Base-by-base conservation (phyloP, 2,329 filamentous ascomycete species). In the Hypoxylon sp. region DNA sequence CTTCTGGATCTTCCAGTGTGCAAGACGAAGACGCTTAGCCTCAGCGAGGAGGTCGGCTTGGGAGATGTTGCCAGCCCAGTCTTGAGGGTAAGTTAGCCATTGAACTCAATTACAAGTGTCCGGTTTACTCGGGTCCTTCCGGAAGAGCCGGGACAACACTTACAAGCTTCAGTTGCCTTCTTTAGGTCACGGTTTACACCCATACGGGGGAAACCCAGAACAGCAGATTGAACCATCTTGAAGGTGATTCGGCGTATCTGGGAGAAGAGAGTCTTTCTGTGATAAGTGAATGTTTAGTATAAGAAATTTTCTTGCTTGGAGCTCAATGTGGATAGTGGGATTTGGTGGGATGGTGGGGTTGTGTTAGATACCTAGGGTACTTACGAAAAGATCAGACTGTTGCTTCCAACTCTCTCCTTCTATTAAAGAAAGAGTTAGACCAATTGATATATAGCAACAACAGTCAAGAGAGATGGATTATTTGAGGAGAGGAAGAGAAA, bases 1-100 rank as follows among this genome's bases (percentile, higher is more conserved):
- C 89, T 99, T 95, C 88, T 99, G 96, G 85, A 99, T 97, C 87
- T 97, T 94, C 96, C 96, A 99, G 90, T 99, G 96, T 79, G 92
- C 94, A 75, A 94, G 88, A 87, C 96, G 93, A 69, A 99, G 93
- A 82, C 94, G 91, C 93, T 98, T 98, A 83, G 92, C 96, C 90
- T 98, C 96, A 70, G 90, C 88, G 76, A 98, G 88, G 76, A 99
- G 93, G 71, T 97, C 94, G 72, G 92, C 90, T 80, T 94, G 93
- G 72, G 93, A 94, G 83, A 97, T 87, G 88, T 98, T 99, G 83
- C 92, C 95, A 79, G 86, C 92, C 96, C 96, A 99, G 84, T 90
- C 85, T 81, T 48, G 29, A n/a, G 33, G 42, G 5, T 17, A 35
- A 56, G 73, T 74, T 51, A 73, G 66, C 44, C 59, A 58, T 50